These are phyloP conservation scores for Spinellus fusiger DNA, from an alignment of 192 early-diverging fungal genomes.

Conservation along the genomic window DNA sequence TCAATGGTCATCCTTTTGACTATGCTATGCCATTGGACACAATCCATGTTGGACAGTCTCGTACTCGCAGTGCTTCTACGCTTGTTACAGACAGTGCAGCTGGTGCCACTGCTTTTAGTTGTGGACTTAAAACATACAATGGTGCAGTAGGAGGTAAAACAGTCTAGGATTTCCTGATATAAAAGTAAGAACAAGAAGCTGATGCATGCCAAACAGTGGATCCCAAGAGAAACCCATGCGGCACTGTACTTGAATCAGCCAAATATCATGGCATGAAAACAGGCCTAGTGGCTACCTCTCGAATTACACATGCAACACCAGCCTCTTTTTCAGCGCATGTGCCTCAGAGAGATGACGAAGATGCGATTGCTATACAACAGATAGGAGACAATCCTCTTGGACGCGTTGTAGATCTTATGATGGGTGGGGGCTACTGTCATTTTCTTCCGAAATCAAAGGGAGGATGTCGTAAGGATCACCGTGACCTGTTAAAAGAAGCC, in stretches of 20 bases:
- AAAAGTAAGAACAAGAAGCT: too few species aligned
- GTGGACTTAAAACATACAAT: slow-evolving; percentile 89
- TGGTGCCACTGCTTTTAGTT: slow-evolving; percentile 94
- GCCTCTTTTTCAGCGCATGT: slow-evolving; percentile 82
- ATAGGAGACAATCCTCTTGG: slow-evolving; percentile 88
- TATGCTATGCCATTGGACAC: slow-evolving; percentile 59
- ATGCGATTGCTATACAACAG: slow-evolving; percentile 84
- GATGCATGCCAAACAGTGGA: too few species aligned
- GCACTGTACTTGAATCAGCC: slow-evolving; percentile 91
- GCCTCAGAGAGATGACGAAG: slow-evolving; percentile 69
- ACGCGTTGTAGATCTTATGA: slow-evolving; percentile 76
- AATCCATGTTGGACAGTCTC: slow-evolving; percentile 80
- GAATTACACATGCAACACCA: slow-evolving; percentile 93
- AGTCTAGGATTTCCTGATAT: too few species aligned
- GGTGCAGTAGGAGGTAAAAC: slow-evolving; percentile 77
- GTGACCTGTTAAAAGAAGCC: slow-evolving; percentile 58
- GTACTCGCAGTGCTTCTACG: slow-evolving; percentile 76
- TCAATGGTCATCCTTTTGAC: slow-evolving; percentile 45
- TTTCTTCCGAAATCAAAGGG: slow-evolving; percentile 66
- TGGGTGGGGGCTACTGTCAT: slow-evolving; percentile 89
- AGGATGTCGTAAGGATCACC: slow-evolving; percentile 75
- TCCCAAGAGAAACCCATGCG: slow-evolving; percentile 66
- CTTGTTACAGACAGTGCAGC: slow-evolving; percentile 95
- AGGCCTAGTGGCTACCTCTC: slow-evolving; percentile 87
- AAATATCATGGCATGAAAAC: slow-evolving; percentile 77